Conservation (phyloP, 2,329 filamentous ascomycete genomes). For the Fusarium chaquense region DNA sequence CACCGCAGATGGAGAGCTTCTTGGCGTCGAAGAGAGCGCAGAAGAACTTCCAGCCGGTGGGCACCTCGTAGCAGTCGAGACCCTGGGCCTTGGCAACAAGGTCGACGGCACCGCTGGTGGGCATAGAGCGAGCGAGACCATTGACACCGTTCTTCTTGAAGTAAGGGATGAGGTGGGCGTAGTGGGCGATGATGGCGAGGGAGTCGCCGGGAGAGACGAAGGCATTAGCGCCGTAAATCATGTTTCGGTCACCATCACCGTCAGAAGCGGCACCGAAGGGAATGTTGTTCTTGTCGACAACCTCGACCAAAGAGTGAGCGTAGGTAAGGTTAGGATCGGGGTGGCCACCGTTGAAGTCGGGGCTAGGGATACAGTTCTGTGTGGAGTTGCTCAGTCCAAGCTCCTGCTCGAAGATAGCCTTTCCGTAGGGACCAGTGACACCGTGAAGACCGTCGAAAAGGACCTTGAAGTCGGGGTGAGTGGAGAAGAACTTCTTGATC, state of each 20-base stretch:
- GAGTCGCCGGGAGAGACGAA: constrained; percentile 98
- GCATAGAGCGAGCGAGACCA: constrained; percentile 96
- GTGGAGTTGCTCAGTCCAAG: constrained; percentile 82
- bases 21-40: constrained; percentile 93
- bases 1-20: constrained; percentile 98
- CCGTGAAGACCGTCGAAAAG: constrained; percentile 95
- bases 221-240: constrained; percentile 97
- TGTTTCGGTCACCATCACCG: constrained; percentile 98
- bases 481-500: constrained; percentile 92
- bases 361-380: constrained; percentile 92
- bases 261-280: constrained; percentile 98
- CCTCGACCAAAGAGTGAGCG: constrained; percentile 92
- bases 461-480: constrained; percentile 93
- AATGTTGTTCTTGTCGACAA: constrained; percentile 89
- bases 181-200: constrained; percentile 96
- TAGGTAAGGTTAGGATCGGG: constrained; percentile 98
- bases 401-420: constrained; percentile 94
- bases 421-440: constrained; percentile 95
- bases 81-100: constrained; percentile 95
- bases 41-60: constrained; percentile 99
- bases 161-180: constrained; percentile 96
- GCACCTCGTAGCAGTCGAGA: constrained; percentile 93
- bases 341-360: constrained; percentile 97
- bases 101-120: constrained; percentile 94
- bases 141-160: constrained; percentile 98